Percentiles rank a stretch among this genome's conserved stretches.
phyloP scores from a whole-genome alignment of 768 basidiomycete species.

The Pilatotrama ljubarskyi region DNA sequence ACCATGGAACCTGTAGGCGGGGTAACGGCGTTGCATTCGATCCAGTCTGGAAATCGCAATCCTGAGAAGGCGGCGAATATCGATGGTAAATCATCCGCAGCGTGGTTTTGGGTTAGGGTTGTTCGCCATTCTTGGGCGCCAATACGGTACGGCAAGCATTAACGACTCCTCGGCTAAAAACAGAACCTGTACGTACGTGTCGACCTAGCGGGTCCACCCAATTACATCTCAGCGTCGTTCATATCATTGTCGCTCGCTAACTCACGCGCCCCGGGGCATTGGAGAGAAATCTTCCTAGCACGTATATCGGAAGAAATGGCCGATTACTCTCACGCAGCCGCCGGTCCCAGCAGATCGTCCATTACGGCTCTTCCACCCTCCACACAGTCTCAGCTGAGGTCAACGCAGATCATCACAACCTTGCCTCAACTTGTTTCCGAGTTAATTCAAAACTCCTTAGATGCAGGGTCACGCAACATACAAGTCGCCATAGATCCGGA shows the following conservation, averaged over 20 bases:
- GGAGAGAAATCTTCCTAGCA: no score
- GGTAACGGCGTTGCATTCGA: neutral
- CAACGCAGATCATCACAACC: conserved; percentile 82
- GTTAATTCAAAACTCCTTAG: conserved; percentile 87
- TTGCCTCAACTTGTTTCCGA: conserved; percentile 79
- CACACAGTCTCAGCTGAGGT: conserved; percentile 76
- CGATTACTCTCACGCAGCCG: neutral
- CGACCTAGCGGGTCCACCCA: no score
- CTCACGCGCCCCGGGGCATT: no score
- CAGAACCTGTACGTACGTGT: no score
- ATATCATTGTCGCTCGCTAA: no score
- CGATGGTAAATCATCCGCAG: conserved; percentile 1
- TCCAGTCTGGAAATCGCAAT: neutral
- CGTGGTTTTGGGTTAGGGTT: neutral
- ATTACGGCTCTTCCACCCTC: conserved; percentile 46
- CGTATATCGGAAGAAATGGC: no score
- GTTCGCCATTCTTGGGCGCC: neutral
- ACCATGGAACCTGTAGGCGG: neutral
- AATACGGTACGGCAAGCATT: neutral
- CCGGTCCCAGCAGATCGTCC: neutral
- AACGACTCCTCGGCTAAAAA: no score
- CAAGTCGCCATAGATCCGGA: conserved; percentile 72
- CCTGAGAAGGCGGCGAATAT: neutral
- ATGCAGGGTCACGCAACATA: conserved; percentile 70
- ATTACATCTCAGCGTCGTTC: no score